A percentile compares a stretch with the other conserved stretches of the same genome.
phyloP scores from a whole-genome alignment of 345 rosid genomes.

The Hirschfeldia incana region DNA sequence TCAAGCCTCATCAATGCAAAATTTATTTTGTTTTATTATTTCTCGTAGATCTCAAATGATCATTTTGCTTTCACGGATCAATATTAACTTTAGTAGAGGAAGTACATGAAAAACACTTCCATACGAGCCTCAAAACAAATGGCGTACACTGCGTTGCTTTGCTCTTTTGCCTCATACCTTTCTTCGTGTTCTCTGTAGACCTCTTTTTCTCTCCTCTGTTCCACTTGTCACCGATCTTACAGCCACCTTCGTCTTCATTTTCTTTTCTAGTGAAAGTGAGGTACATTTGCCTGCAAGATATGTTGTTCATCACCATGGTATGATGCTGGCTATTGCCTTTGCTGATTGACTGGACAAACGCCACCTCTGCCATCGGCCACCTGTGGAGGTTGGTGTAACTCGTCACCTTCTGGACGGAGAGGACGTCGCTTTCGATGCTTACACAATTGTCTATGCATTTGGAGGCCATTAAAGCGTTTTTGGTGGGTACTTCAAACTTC shows the following conservation, averaged over 20 bases:
- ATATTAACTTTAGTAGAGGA: slow-evolving; percentile 16
- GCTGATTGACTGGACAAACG: slow-evolving; percentile 50
- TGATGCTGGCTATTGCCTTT: slow-evolving; percentile 23
- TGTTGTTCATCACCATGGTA: slow-evolving; percentile 52
- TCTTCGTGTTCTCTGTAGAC: background rate
- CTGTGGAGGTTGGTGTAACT: slow-evolving; percentile 62
- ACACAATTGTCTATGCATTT: slow-evolving; percentile 64
- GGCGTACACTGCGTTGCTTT: slow-evolving; percentile 7
- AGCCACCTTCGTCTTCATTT: too few species aligned
- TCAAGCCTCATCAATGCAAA: background rate
- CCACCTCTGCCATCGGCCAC: slow-evolving; percentile 67
- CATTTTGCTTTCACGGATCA: slow-evolving; percentile 2
- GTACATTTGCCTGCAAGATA: slow-evolving; percentile 76
- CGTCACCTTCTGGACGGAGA: slow-evolving; percentile 41
- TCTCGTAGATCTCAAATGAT: background rate
- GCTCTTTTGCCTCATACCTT: background rate
- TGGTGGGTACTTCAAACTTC: background rate
- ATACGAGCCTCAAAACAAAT: slow-evolving; percentile 9
- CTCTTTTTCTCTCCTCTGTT: background rate
- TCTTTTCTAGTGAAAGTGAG: slow-evolving; percentile 62
- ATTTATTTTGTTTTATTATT: background rate
- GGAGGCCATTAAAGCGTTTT: slow-evolving; percentile 48
- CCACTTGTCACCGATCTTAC: background rate
- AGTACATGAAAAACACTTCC: slow-evolving; percentile 18
- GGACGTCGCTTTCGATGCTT: slow-evolving; percentile 50